A percentile compares a stretch with the other conserved stretches of the same genome.
Evolutionary conservation across 2,329 filamentous ascomycete species (phyloP).

Genomic region (Ambrosiella beaveri): DNA sequence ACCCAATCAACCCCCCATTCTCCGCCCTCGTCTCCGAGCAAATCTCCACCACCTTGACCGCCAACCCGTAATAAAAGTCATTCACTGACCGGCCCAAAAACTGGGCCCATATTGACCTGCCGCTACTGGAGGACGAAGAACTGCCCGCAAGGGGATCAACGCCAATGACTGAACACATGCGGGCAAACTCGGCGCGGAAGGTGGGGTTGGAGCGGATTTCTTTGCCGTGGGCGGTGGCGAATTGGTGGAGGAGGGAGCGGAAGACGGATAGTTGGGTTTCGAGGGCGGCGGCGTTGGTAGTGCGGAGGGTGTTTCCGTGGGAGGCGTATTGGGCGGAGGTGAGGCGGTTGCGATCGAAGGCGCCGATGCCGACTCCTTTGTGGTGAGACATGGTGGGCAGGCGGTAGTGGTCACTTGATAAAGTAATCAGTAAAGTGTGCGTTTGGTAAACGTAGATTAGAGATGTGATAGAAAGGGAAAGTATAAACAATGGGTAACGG

Average conservation of each 20-base stretch:
- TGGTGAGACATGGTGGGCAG: constrained; percentile 36
- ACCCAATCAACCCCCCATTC: constrained; percentile 80
- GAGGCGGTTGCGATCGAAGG: constrained; percentile 71
- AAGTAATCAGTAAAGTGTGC: background rate
- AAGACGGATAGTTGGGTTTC: constrained; percentile 91
- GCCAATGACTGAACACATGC: constrained; percentile 95
- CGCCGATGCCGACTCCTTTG: constrained; percentile 76
- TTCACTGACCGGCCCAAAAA: constrained; percentile 82
- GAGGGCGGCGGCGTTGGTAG: constrained; percentile 66
- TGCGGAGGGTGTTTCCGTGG: constrained; percentile 76
- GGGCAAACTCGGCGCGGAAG: constrained; percentile 91
- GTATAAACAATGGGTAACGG: background rate
- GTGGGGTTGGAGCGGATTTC: constrained; percentile 90
- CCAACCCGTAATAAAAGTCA: constrained; percentile 97
- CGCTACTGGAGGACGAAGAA: constrained; percentile 21
- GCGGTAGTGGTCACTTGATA: background rate
- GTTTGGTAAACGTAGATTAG: background rate
- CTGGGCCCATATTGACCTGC: constrained; percentile 75
- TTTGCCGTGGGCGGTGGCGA: constrained; percentile 82
- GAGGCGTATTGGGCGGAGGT: constrained; percentile 78
- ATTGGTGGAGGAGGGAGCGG: constrained; percentile 85
- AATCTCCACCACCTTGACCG: constrained; percentile 86
- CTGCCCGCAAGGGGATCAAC: constrained; percentile 68
- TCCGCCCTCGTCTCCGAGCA: constrained; percentile 73
- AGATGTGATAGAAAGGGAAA: background rate